Conservation (phyloP, 148 eudicot species). For the Bassia scoparia region DNA sequence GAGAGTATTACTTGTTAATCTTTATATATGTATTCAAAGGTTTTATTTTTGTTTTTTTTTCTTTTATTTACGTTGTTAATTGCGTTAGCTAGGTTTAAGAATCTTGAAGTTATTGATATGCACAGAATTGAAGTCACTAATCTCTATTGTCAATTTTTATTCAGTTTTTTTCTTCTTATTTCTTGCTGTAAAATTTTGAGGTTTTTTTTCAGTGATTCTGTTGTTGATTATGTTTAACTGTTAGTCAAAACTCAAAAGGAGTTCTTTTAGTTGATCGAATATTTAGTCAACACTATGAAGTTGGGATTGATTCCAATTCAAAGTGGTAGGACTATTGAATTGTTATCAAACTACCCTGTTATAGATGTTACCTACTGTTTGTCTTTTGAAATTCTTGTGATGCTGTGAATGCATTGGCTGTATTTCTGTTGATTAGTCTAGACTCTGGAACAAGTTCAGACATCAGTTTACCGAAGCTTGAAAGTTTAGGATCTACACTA, state of each 20-base stretch:
- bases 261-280: not conserved
- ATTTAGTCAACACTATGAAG: not conserved
- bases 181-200: not conserved
- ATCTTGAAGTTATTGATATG: constrained; percentile 94
- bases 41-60: too few species aligned
- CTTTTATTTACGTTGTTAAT: too few species aligned
- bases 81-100: too few species aligned
- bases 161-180: constrained; percentile 47
- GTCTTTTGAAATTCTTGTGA: not conserved
- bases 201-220: not conserved
- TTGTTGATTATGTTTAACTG: not conserved
- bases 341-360: not conserved
- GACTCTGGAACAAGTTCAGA: not conserved
- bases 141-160: constrained; percentile 92
- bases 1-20: too few species aligned
- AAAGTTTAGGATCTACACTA: not conserved
- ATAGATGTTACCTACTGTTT: not conserved
- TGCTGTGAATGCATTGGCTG: not conserved
- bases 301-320: not conserved
- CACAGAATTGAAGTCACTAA: constrained; percentile 90
- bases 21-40: too few species aligned
- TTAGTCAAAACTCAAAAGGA: not conserved
- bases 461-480: not conserved
- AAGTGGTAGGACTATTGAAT: not conserved
- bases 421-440: not conserved